A percentile compares a stretch with the other conserved stretches of the same genome.
These are phyloP conservation scores for Scenedesmus sp. DNA, from an alignment of 163 green algal species.

Conservation along the genomic window DNA sequence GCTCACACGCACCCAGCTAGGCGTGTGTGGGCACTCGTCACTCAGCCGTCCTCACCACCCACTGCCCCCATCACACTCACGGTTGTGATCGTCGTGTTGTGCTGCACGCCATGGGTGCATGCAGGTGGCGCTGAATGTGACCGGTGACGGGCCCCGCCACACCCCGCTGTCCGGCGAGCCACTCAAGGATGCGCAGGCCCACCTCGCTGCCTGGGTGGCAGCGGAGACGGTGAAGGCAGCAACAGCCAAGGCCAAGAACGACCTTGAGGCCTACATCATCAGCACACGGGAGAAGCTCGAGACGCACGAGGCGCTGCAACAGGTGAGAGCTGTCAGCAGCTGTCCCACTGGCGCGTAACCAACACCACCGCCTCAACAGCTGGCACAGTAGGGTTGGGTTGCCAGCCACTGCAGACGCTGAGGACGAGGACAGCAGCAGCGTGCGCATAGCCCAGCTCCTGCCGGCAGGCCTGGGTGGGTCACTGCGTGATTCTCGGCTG, in stretches of 20 bases:
- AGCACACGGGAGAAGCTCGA: slow-evolving; percentile 71
- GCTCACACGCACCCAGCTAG: too few species aligned
- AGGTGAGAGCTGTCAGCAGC: slow-evolving; percentile 64
- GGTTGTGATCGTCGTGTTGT: background rate
- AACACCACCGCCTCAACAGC: too few species aligned
- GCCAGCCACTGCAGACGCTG: too few species aligned
- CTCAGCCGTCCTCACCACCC: too few species aligned
- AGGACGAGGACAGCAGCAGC: too few species aligned
- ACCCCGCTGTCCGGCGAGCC: slow-evolving; percentile 33
- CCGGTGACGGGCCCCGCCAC: slow-evolving; percentile 31
- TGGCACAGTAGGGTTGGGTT: too few species aligned
- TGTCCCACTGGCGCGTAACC: too few species aligned
- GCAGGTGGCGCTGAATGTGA: slow-evolving; percentile 60
- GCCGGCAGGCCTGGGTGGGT: too few species aligned
- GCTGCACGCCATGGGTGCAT: background rate
- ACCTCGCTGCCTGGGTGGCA: slow-evolving; percentile 50
- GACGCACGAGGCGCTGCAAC: slow-evolving; percentile 68
- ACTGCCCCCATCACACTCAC: too few species aligned
- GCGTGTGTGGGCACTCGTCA: too few species aligned
- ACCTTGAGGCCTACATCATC: slow-evolving; percentile 97
- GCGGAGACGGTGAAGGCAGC: slow-evolving; percentile 60
- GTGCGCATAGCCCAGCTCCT: too few species aligned
- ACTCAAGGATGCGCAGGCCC: background rate
- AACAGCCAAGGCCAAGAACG: slow-evolving; percentile 85
- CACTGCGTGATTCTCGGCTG: too few species aligned